Base-by-base conservation (phyloP, 2,329 filamentous ascomycete genomes). In the Aspergillus felis region DNA sequence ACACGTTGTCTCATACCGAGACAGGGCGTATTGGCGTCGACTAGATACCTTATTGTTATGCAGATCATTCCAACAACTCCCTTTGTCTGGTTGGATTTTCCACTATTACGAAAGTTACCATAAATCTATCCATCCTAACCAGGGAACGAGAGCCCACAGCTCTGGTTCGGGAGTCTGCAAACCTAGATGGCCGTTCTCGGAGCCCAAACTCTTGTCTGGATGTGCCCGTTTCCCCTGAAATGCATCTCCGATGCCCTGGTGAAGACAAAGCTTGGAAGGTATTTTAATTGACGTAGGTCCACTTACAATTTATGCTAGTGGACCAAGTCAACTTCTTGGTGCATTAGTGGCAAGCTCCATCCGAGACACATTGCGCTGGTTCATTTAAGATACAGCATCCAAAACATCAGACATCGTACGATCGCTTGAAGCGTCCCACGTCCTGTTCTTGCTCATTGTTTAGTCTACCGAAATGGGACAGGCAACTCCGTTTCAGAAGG, bases 401-500 rank as follows among this genome's bases (percentile, higher is more conserved):
- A 46, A 46, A 20, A 46, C 42, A 46, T 46, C 44, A 1, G 22
- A 10, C 12, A 27, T 47, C 24, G 44, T 47, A 47, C 44, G 44
- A 47, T 24, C 24, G 1, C 10, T 47, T 22, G 20, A 9, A 22
- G 24, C 44, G 10, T 47, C 22, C 44, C 6, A 14, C 32, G 6
- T 7, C 14, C 32, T 38, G 32, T 14, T 10, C 22, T 27, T 47
- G 24, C 24, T 6, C 24, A 22, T 14, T 14, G 1, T 25, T 7
- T 14, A 7, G 22, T 14, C 44, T 14, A 6, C 20, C 52, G 52
- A 12, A 1, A 61, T 61, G 61, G 24, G 27, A 24, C 41, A 44
- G 12, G 29, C 54, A 28, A 77, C 74, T 4, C 76, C 77, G 3
- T 79, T 79, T 55, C 73, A 77, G 57, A 69, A 64, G 2, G 77